These are phyloP conservation scores for Neofusicoccum laricinum DNA, from an alignment of 2,329 filamentous ascomycete genomes.

Conservation along the genomic window DNA sequence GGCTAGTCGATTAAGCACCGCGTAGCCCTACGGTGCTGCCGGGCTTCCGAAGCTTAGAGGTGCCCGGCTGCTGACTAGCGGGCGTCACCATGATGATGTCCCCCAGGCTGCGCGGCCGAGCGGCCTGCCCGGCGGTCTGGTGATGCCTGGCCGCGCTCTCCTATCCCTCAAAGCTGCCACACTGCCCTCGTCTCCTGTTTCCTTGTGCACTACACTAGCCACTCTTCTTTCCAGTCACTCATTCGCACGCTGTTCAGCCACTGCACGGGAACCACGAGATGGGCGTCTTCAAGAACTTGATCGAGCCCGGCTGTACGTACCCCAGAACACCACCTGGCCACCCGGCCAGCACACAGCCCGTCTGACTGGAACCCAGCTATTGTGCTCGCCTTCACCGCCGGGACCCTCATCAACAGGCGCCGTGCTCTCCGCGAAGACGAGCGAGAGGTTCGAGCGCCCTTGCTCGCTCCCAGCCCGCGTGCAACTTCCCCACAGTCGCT, in stretches of 20 bases:
- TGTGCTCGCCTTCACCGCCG: conserved; percentile 19
- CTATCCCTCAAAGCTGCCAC: too few relatives aligned
- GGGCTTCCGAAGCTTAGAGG: neutral
- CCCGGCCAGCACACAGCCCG: neutral
- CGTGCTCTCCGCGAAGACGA: neutral
- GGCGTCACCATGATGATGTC: neutral
- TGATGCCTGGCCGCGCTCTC: neutral
- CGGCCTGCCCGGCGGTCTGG: neutral
- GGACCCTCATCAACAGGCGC: conserved; percentile 19
- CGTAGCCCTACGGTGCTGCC: neutral
- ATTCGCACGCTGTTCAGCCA: neutral
- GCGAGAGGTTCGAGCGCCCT: neutral
- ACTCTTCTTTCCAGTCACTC: neutral
- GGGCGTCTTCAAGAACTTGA: conserved; percentile 14
- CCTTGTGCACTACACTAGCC: neutral
- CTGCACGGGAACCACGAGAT: neutral
- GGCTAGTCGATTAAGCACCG: neutral
- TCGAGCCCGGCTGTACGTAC: conserved; percentile 15
- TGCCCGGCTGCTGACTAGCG: neutral
- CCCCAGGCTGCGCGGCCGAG: neutral
- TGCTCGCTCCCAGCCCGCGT: neutral
- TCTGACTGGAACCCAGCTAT: conserved; percentile 13
- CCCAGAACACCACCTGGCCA: neutral
- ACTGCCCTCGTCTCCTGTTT: neutral
- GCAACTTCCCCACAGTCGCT: neutral